These are phyloP conservation scores for Sclerotiophoma versabilis DNA, from an alignment of 2,329 filamentous ascomycete genomes.

Conservation along the genomic window DNA sequence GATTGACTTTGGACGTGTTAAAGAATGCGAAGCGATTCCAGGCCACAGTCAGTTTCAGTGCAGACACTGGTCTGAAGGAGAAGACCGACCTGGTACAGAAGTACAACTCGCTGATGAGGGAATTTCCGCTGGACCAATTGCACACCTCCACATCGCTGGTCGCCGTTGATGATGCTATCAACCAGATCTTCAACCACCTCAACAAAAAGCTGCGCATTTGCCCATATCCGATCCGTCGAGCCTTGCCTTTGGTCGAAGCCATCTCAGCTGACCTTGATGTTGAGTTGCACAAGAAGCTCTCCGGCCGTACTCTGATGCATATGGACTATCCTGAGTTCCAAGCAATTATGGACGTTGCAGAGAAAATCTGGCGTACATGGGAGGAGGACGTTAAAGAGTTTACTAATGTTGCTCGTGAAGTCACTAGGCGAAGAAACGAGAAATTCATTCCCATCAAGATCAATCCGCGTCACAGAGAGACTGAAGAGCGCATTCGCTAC, in stretches of 20 bases:
- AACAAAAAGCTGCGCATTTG: constrained; percentile 98
- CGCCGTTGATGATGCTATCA: constrained; percentile 88
- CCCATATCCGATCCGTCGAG: constrained; percentile 90
- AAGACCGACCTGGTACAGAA: constrained; percentile 96
- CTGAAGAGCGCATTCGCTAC: constrained; percentile 90
- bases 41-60: constrained; percentile 93
- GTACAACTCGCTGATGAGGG: constrained; percentile 98
- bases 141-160: constrained; percentile 87
- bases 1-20: constrained; percentile 90
- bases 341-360: constrained; percentile 80
- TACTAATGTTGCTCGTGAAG: constrained; percentile 94
- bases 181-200: constrained; percentile 89
- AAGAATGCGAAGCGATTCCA: constrained; percentile 98
- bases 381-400: constrained; percentile 98
- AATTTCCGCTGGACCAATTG: constrained; percentile 94
- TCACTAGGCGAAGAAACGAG: constrained; percentile 90
- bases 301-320: constrained; percentile 87
- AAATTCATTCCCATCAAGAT: constrained; percentile 99
- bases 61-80: constrained; percentile 95
- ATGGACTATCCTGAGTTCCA: constrained; percentile 92
- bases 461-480: constrained; percentile 81
- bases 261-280: constrained; percentile 93
- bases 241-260: constrained; percentile 91
- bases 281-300: constrained; percentile 83
- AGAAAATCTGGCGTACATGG: constrained; percentile 89